Evolutionary conservation across 805 yeast genomes (phyloP), one percentile per base, ranked within the genome.

Genomic region (Pichia pseudocactophila): DNA sequence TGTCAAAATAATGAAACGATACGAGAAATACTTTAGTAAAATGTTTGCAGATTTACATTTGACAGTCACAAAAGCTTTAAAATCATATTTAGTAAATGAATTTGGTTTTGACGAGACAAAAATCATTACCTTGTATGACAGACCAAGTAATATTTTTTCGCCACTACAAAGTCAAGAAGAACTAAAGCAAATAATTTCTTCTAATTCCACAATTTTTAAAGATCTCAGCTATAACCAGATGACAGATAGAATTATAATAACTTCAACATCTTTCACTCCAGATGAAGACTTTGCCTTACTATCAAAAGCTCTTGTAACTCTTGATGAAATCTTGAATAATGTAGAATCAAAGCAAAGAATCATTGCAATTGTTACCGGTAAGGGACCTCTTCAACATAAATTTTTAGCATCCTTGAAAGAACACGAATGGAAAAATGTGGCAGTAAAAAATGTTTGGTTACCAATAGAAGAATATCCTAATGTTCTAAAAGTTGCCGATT

Each of bases 241-340:
- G 0, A 57, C 50, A 7, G 83, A 80, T 54, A 78, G 78, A 49
- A 67, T 90, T n/a, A 51, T 92, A 12, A 76, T 90, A 3, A 80
- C 90, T 0, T 82, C 97, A 0, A 90, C 99, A 0, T 87, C 96
- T 1, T 92, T 88, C 58, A 90, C 99, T 0, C 92, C 94, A 1
- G 99, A 92, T 61, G 99, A 92, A 61, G 95, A 92, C 58, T 77
- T 92, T 42, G 65, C 65, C 19, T 62, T 84, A 30, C 63, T 92
- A 15, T 63, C 90, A 15, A 76, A 78, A 10, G 87, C 95, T 0
- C 65, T 92, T 42, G 70, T 71, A 40, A 49, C 62, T 18, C 80
- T 86, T 49, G 89, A 83, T 39, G 46, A 50, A 10, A 53, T 59
- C 12, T 48, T 58, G 19, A 30, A 40, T 10, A 49, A 47, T 17